Conservation (phyloP, 75 land plant genomes). For the Pinus tabuliformis region DNA sequence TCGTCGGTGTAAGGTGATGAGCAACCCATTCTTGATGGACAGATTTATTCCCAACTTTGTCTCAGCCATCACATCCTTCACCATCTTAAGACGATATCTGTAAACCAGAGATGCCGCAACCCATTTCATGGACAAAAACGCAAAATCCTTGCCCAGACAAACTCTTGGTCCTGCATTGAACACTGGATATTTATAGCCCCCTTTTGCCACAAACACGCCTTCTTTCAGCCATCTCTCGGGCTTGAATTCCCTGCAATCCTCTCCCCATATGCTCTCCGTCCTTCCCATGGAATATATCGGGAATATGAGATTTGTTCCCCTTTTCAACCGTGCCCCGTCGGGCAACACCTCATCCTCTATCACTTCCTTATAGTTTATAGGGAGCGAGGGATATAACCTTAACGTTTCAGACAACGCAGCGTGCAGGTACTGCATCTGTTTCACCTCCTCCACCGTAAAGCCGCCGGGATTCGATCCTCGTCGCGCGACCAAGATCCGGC, state of each 20-base stretch:
- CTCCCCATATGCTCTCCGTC: constrained; percentile 81
- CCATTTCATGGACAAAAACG: constrained; percentile 72
- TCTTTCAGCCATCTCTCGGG: constrained; percentile 79
- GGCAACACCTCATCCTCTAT: constrained; percentile 29
- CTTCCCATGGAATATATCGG: constrained; percentile 71
- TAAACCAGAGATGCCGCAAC: constrained; percentile 57
- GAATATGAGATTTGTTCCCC: constrained; percentile 51
- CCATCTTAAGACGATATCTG: constrained; percentile 38
- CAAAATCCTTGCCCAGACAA: constrained; percentile 79
- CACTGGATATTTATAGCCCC: constrained; percentile 64
- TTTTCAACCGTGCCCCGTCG: constrained; percentile 53
- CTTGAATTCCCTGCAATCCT: constrained; percentile 59
- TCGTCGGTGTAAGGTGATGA: constrained; percentile 21
- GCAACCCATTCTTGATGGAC: constrained; percentile 62
- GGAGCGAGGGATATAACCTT: constrained; percentile 4
- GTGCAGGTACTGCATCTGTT: background rate
- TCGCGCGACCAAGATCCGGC: constrained; percentile 8
- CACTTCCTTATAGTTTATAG: background rate
- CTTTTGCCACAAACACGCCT: constrained; percentile 44
- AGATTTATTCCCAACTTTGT: constrained; percentile 55
- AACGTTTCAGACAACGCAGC: background rate
- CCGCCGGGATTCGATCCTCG: background rate
- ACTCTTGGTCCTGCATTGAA: constrained; percentile 83
- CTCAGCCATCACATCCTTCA: constrained; percentile 18
- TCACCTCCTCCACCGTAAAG: background rate